Evolutionary conservation across 2,329 filamentous ascomycete species (phyloP).

Genomic region (Claviceps monticola): DNA sequence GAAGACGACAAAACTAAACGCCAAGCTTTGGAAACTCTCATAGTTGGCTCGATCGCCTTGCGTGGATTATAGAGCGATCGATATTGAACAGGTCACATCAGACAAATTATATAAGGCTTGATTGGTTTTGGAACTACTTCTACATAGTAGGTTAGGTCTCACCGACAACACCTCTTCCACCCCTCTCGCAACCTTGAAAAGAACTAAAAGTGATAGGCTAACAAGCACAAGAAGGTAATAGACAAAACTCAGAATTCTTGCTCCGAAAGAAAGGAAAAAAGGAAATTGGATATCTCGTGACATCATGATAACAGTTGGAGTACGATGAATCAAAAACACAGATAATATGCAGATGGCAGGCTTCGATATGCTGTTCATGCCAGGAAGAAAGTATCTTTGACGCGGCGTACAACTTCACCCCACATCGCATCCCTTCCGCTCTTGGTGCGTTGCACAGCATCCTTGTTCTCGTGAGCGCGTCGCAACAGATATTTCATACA

Average conservation of each 20-base stretch:
- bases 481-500: slow-evolving; percentile 71
- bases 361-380: neutral
- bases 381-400: slow-evolving; percentile 24
- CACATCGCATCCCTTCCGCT: slow-evolving; percentile 50
- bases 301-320: neutral
- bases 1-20: slow-evolving; percentile 29
- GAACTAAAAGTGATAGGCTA: neutral
- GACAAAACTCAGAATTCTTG: neutral
- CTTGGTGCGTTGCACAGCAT: slow-evolving; percentile 50
- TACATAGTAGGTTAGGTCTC: slow-evolving; percentile 1
- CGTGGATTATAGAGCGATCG: slow-evolving; percentile 20
- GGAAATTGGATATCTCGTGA: neutral
- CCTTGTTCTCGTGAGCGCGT: slow-evolving; percentile 54
- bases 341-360: neutral
- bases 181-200: neutral
- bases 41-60: slow-evolving; percentile 62
- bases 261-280: neutral
- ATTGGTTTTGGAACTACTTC: too few species aligned
- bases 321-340: neutral
- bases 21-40: slow-evolving; percentile 50
- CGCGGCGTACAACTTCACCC: slow-evolving; percentile 43
- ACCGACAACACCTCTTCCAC: neutral
- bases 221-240: neutral
- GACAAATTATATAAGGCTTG: neutral
- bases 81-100: neutral